Evolutionary conservation across 2,329 filamentous ascomycete species (phyloP).

Genomic region (Cladophialophora bantiana): DNA sequence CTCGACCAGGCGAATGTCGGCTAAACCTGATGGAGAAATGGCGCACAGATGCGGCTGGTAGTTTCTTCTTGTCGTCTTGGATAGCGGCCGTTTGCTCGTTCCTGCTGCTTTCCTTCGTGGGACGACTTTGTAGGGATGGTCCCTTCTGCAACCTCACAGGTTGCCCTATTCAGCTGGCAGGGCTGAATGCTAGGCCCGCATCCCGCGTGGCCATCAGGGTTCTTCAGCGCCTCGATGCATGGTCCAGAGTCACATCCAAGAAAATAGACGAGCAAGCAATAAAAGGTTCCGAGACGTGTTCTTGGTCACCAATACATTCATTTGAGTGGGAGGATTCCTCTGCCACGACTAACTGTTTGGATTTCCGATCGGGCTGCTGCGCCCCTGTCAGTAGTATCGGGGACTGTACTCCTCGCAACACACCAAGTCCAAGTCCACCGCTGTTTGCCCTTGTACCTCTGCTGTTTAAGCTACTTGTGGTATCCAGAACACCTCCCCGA

Average conservation of each 20-base stretch:
- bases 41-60: slow-evolving; percentile 10
- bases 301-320: slow-evolving; percentile 2
- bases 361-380: slow-evolving; percentile 1
- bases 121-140: too few species aligned
- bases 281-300: background rate
- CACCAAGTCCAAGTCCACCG: background rate
- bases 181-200: slow-evolving; percentile 9
- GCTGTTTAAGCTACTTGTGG: background rate
- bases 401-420: background rate
- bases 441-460: background rate
- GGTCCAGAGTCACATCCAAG: background rate
- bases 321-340: too few species aligned
- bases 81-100: background rate
- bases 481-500: slow-evolving; percentile 1
- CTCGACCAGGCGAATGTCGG: background rate
- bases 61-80: background rate
- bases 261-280: background rate
- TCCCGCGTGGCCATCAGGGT: background rate
- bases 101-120: slow-evolving; percentile 4
- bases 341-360: background rate
- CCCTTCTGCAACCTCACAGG: slow-evolving; percentile 4
- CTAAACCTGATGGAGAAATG: slow-evolving; percentile 16
- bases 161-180: slow-evolving; percentile 6
- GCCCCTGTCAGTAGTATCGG: background rate
- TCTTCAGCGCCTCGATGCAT: background rate